Evolutionary conservation across 371 early-diverging fungal genomes (phyloP), one percentile per base, ranked within the genome.

Genomic region (Haplosporangium sp.): DNA sequence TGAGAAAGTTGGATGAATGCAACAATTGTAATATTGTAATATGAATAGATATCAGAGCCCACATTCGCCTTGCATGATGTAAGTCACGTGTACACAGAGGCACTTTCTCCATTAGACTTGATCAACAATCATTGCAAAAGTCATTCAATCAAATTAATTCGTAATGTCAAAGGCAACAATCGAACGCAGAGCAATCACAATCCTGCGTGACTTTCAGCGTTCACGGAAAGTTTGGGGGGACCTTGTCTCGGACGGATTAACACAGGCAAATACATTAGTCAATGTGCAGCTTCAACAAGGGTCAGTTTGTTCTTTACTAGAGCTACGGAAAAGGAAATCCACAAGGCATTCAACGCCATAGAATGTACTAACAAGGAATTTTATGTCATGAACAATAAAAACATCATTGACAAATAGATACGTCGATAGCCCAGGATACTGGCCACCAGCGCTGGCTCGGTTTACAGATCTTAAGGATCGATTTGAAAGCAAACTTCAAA

Each of bases 281-380:
- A 79, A 79, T 55, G 73, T 79, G 21, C 79, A 79, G 64, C 55
- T 79, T 21, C 79, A 79, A 20, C 79, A 79, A 61, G 79, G 79
- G 79, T 79, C 65, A 42, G 52, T 46, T 4, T 29, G 29, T 29
- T 29, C 29, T 29, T 29, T 29, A 29, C 29, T 29, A 29, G 29
- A 29, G 4, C 29, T 29, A 29, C 4, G 29, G 29, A 29, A 29
- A 4, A 29, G 29, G 29, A 1, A 2, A 29, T 4, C 29, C 4
- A 29, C 4, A 29, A 29, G 29, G 29, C 29, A 29, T 29, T n/a
- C n/a, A n/a, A n/a, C n/a, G n/a, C n/a, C n/a, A n/a, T n/a, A n/a
- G n/a, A n/a, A 6, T 42, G 12, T 12, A 20, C 37, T 29, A 29
- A 29, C 29, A 1, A 29, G 29, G 29, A 29, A 29, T 29, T 29